These are phyloP conservation scores for Trichoderma citrinoviride DNA, from an alignment of 2,329 filamentous ascomycete genomes.

Conservation along the genomic window DNA sequence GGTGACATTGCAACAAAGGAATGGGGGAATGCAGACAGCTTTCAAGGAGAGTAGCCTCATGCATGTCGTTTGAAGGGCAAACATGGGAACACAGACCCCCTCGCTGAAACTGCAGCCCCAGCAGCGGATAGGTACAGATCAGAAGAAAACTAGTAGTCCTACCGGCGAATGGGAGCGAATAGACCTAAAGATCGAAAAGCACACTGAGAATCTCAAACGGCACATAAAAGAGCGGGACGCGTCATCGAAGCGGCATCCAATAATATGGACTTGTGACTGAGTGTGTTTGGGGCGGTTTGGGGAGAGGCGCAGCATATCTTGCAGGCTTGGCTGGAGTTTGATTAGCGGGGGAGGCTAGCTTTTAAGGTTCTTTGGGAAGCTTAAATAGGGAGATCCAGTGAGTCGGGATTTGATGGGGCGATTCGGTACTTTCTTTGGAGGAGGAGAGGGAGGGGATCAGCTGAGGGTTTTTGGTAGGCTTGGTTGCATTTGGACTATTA, in stretches of 20 bases:
- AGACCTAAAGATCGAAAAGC: background rate
- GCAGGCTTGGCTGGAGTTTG: background rate
- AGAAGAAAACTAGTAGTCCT: background rate
- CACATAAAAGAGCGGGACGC: slow-evolving; percentile 5
- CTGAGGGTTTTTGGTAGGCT: background rate
- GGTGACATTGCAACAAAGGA: no score
- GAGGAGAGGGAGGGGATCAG: background rate
- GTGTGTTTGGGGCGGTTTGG: background rate
- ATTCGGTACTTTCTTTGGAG: no score
- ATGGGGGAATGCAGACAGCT: no score
- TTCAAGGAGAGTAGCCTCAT: background rate
- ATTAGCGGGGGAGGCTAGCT: background rate
- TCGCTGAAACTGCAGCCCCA: background rate
- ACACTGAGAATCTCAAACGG: background rate
- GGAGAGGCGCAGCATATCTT: slow-evolving; percentile 8
- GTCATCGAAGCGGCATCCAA: background rate
- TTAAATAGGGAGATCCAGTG: background rate
- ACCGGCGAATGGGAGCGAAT: background rate
- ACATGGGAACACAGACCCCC: background rate
- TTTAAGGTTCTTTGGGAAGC: slow-evolving; percentile 19
- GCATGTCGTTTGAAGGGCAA: background rate
- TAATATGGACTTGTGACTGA: no score
- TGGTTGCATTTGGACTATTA: no score
- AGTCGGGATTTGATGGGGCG: background rate
- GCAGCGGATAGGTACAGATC: background rate